Base-by-base conservation (phyloP, 768 basidiomycete species). In the Termitomyces sp. region DNA sequence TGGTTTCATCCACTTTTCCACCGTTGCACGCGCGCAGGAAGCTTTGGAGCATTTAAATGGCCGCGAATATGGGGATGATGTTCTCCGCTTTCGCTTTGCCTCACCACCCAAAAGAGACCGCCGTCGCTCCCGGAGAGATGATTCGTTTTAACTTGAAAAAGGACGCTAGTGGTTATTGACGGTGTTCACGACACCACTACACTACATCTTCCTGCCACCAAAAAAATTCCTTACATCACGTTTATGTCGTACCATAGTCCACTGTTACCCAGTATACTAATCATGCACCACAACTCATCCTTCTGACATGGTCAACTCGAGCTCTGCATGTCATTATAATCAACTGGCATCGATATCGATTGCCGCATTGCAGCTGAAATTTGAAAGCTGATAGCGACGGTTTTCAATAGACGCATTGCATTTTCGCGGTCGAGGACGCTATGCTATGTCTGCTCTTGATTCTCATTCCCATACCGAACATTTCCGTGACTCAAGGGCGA, bases 1-100 rank as follows among this genome's bases (percentile, higher is more conserved):
- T 4, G 83, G 79, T 25, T 87, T 85, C 69, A 65, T 88, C 54
- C 76, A 83, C 58, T 86, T 88, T 66, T 69, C 60, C 46, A 62
- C 66, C 54, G 67, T 75, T 47, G 71, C 79, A n/a, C 56, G 67
- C 4, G 82, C 86, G 8, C 75, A 75, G 35, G 70, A 77, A 57
- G 86, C 80, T 1, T 68, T 85, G 60, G 62, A 75, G 9, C 65
- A 68, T 34, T 63, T 83, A 25, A 72, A 77, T 62, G 77, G 77
- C 44, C 60, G 61, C 12, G 62, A 68, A 27, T 67, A 54, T 0
- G 66, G 72, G 19, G 81, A 80, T 3, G 65, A 71, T 49, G 57
- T 47, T 8, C 65, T 82, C 53, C 62, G 68, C 21, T 65, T 83
- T 57, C 68, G 71, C 54, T 84, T 73, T 60, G 79, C 82, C 19